Conservation (phyloP, 2,329 filamentous ascomycete species). For the Penicillium palitans region DNA sequence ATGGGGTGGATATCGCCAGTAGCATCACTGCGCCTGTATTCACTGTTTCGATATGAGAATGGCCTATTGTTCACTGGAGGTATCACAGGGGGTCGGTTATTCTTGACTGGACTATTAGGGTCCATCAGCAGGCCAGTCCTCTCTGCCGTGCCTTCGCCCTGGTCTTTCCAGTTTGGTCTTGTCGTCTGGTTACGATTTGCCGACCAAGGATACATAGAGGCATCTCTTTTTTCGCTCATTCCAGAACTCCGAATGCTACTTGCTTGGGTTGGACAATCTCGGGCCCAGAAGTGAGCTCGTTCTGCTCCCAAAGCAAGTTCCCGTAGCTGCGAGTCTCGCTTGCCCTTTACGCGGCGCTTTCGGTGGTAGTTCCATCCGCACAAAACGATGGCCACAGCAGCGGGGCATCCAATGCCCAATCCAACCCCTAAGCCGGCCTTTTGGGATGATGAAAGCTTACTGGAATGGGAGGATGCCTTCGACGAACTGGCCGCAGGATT, state of each 20-base stretch:
- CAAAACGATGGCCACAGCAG: constrained; percentile 51
- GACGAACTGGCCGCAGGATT: constrained; percentile 40
- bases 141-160: constrained; percentile 38
- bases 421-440: constrained; percentile 65
- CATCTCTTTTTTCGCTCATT: constrained; percentile 22
- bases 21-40: constrained; percentile 50
- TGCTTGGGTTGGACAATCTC: constrained; percentile 42
- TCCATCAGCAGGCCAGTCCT: constrained; percentile 46
- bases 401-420: constrained; percentile 62
- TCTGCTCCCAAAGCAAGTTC: constrained; percentile 54
- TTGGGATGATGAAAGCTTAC: constrained; percentile 36
- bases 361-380: constrained; percentile 54
- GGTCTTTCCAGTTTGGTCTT: constrained; percentile 30
- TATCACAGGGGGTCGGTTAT: constrained; percentile 33
- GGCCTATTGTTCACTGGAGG: constrained; percentile 38
- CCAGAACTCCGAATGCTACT: constrained; percentile 38
- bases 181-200: constrained; percentile 20
- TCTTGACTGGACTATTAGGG: constrained; percentile 41
- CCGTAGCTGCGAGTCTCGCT: constrained; percentile 57
- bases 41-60: constrained; percentile 46
- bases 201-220: constrained; percentile 33
- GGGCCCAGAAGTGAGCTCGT: constrained; percentile 45
- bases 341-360: constrained; percentile 45
- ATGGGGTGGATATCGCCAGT: constrained; percentile 63
- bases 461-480: constrained; percentile 14